These are phyloP conservation scores for Saposhnikovia divaricata DNA, from an alignment of 129 eudicot species.

Conservation along the genomic window DNA sequence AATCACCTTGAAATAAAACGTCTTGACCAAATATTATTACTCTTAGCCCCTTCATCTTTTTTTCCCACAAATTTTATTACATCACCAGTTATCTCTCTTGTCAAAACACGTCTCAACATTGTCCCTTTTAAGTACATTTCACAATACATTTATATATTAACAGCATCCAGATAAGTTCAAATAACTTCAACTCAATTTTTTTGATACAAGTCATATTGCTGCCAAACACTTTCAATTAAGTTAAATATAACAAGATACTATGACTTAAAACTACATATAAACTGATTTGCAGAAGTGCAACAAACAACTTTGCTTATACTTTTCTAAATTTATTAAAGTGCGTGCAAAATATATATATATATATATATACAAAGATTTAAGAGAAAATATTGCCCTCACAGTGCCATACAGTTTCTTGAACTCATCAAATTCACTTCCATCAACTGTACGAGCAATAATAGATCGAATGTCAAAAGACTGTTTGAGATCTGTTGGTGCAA, in stretches of 20 bases:
- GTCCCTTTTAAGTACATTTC: not conserved
- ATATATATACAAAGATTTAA: not conserved
- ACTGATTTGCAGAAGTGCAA: not conserved
- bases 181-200: not conserved
- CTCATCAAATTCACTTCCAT: slow-evolving; percentile 96
- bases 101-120: not conserved
- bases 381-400: slow-evolving; percentile 58
- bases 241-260: not conserved
- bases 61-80: not conserved
- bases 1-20: not conserved
- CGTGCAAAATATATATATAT: not conserved
- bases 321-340: not conserved
- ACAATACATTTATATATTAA: not conserved
- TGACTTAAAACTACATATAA: not conserved
- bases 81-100: not conserved
- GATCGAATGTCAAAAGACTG: slow-evolving; percentile 87
- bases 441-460: slow-evolving; percentile 84
- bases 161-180: not conserved
- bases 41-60: not conserved
- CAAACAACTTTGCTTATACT: not conserved
- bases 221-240: not conserved
- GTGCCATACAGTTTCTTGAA: slow-evolving; percentile 99
- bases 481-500: slow-evolving; percentile 86
- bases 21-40: not conserved
- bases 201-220: not conserved